Conservation (phyloP, 129 eudicot genomes). For the Heracleum sosnowskyi region DNA sequence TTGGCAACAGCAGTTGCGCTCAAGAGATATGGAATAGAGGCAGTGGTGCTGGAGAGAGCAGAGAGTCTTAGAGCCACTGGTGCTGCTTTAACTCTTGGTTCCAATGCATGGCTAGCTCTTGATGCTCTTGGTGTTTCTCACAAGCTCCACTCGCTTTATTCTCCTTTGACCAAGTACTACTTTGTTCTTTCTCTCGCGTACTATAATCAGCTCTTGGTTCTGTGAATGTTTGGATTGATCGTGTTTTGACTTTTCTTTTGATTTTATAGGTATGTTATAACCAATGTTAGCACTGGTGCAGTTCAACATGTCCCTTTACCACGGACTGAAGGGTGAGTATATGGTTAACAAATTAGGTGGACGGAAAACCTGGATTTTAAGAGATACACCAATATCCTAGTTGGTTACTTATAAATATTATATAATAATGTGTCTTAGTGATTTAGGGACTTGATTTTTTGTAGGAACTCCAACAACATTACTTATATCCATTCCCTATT, state of each 20-base stretch:
- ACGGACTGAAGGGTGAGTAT: neutral
- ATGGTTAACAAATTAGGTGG: neutral
- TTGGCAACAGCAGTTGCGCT: constrained; percentile 2
- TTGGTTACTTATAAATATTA: no score
- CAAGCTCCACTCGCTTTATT: neutral
- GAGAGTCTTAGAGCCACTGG: neutral
- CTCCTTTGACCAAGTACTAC: neutral
- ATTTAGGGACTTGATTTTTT: no score
- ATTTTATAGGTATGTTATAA: neutral
- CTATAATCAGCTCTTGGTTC: neutral
- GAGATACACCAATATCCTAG: no score
- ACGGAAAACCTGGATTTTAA: no score
- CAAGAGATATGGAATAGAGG: neutral
- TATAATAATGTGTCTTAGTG: no score
- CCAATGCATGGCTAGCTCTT: constrained; percentile 9
- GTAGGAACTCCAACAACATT: no score
- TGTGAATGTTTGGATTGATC: no score
- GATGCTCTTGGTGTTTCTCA: constrained; percentile 9
- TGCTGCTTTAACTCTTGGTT: neutral
- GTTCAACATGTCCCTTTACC: neutral
- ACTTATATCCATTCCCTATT: no score
- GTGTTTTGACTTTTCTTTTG: neutral
- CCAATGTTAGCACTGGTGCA: neutral
- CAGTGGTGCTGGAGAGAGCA: neutral
- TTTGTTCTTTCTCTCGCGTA: neutral